Evolutionary conservation across 768 basidiomycete genomes (phyloP).

Genomic region (Tricholoma sp.): DNA sequence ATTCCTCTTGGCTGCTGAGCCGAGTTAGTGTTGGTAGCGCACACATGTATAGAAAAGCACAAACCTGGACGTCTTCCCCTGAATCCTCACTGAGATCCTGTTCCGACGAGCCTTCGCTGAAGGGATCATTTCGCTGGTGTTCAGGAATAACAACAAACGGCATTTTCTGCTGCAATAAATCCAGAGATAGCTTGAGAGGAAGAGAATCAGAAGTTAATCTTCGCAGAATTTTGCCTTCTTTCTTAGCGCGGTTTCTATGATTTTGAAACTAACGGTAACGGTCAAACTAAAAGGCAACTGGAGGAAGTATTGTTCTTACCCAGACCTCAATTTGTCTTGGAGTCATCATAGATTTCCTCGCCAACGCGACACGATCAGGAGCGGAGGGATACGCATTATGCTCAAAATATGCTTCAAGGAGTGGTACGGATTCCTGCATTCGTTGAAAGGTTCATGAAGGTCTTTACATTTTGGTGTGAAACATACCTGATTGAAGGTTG

Average conservation of each 20-base stretch:
- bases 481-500: slow-evolving; percentile 20
- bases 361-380: slow-evolving; percentile 34
- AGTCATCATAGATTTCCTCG: slow-evolving; percentile 38
- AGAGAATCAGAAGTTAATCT: slow-evolving; percentile 17
- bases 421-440: slow-evolving; percentile 39
- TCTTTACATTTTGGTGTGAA: too few relatives aligned
- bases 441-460: too few relatives aligned
- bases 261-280: slow-evolving; percentile 51
- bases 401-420: slow-evolving; percentile 43
- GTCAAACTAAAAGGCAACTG: not conserved
- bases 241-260: slow-evolving; percentile 36
- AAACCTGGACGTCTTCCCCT: too few relatives aligned
- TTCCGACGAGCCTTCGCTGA: too few relatives aligned
- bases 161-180: slow-evolving; percentile 24
- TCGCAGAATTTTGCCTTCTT: slow-evolving; percentile 20
- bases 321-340: slow-evolving; percentile 49
- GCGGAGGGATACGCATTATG: slow-evolving; percentile 42
- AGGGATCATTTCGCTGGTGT: slow-evolving; percentile 10
- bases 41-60: too few relatives aligned
- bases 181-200: slow-evolving; percentile 18
- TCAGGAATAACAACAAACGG: slow-evolving; percentile 19
- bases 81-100: slow-evolving; percentile 9
- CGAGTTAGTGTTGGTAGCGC: too few relatives aligned
- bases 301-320: slow-evolving; percentile 25
- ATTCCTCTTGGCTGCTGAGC: too few relatives aligned